Conservation (phyloP, 1,284 basidiomycete species). For the Mrakiaceae sp. region DNA sequence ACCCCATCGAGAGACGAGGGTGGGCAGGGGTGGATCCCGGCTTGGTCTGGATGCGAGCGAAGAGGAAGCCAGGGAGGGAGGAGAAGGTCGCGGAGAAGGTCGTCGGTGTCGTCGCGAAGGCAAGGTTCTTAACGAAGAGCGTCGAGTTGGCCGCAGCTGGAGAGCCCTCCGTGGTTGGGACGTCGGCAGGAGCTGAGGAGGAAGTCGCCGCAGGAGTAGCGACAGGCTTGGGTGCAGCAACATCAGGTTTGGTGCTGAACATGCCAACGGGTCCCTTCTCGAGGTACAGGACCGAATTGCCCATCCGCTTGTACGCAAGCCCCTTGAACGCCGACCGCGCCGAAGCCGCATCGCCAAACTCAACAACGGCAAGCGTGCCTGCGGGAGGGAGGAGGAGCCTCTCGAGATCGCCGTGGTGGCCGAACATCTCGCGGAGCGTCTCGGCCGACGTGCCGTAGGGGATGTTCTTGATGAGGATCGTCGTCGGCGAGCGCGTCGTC, state of each 20-base stretch:
- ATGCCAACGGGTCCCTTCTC: constrained; percentile 82
- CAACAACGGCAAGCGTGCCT: constrained; percentile 87
- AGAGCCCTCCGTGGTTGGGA: neutral
- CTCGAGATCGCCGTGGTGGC: constrained; percentile 59
- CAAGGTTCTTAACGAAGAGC: constrained; percentile 88
- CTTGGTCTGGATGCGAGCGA: constrained; percentile 85
- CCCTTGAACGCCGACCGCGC: constrained; percentile 65
- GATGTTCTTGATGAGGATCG: constrained; percentile 91
- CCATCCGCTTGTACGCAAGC: constrained; percentile 76
- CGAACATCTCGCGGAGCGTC: constrained; percentile 68
- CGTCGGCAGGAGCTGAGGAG: neutral
- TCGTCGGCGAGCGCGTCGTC: constrained; percentile 58
- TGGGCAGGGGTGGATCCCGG: constrained; percentile 62
- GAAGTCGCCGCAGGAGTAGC: constrained; percentile 3
- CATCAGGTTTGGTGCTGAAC: constrained; percentile 41
- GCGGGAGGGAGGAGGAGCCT: constrained; percentile 79
- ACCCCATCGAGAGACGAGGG: constrained; percentile 74
- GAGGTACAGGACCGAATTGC: constrained; percentile 80
- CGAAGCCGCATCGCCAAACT: constrained; percentile 61
- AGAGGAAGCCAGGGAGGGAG: constrained; percentile 69
- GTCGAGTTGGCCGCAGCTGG: constrained; percentile 37
- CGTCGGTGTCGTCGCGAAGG: constrained; percentile 76
- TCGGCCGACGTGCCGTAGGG: constrained; percentile 75
- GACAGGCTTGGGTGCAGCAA: constrained; percentile 20
- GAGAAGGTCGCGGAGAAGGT: constrained; percentile 59